Evolutionary conservation across 805 yeast genomes (phyloP).

Genomic region (Saturnispora besseyi): DNA sequence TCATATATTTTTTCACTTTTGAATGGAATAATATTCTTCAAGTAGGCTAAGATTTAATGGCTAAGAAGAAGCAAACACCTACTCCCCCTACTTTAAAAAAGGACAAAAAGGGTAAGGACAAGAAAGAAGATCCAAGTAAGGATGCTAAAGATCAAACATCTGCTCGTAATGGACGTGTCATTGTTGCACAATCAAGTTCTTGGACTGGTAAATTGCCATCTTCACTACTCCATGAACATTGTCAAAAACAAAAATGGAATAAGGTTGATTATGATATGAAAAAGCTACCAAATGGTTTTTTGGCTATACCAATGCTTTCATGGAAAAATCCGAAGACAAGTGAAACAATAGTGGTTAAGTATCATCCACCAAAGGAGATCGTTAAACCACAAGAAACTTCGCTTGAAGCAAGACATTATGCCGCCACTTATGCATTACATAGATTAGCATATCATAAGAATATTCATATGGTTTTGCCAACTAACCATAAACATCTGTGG

Average conservation of each 20-base stretch:
- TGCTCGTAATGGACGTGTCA: conserved; percentile 28
- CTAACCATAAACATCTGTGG: conserved; percentile 77
- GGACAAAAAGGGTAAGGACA: conserved; percentile 11
- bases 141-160: conserved; percentile 5
- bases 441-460: conserved; percentile 74
- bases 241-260: conserved; percentile 86
- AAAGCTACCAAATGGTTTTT: conserved; percentile 39
- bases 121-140: conserved; percentile 1
- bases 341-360: conserved; percentile 48
- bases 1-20: not conserved
- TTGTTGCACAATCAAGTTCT: conserved; percentile 61
- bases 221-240: conserved; percentile 73
- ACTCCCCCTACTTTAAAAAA: conserved; percentile 10
- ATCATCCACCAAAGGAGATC: conserved; percentile 43
- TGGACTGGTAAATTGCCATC: conserved; percentile 97
- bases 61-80: conserved; percentile 12
- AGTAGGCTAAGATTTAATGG: conserved; percentile 11
- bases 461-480: conserved; percentile 79
- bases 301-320: conserved; percentile 55
- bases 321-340: conserved; percentile 78
- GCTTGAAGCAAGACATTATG: conserved; percentile 80
- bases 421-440: conserved; percentile 82
- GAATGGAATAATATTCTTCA: not conserved
- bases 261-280: conserved; percentile 72
- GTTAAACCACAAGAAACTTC: conserved; percentile 68